Evolutionary conservation across 2,329 filamentous ascomycete genomes (phyloP), one percentile per base, ranked within the genome.

Genomic region (Xylogone sp.): DNA sequence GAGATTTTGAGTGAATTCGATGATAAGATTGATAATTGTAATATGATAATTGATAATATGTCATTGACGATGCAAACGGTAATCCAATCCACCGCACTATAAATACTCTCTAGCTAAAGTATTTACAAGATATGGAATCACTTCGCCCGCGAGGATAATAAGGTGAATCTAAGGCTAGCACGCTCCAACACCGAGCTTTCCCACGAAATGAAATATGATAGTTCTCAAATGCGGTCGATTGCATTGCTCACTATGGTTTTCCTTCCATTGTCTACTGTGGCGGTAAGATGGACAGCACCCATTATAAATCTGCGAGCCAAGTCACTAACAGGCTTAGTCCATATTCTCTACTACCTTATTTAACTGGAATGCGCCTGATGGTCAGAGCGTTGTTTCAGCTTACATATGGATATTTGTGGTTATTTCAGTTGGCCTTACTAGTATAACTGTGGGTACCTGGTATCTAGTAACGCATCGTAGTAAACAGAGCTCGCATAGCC

Each of bases 241-340:
- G 69, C 71, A 2, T 57, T 70, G 2, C 59, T 73, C 51, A 73
- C 69, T 27, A 70, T 72, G 59, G 53, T 68, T 3, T 73, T 73
- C 53, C 66, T 72, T 3, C 71, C 71, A 3, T 39, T 39, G n/a
- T 39, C 34, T 5, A 39, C 34, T 39, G 34, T 39, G 13, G 34
- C 34, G n/a, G 34, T 39, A 39, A 39, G 34, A 39, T 16, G 8
- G n/a, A 16, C 34, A 39, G 34, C n/a, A 18, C 10, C 6, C 5
- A 9, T 39, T 16, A 39, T 5, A 39, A 16, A 18, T 16, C n/a
- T 39, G 34, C 8, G n/a, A 39, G n/a, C 8, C 34, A 39, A 4
- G n/a, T 39, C 8, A 39, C 34, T 39, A 18, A 39, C 34, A 5
- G 10, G 34, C 5, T 16, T 39, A 39, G 34, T 39, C 34, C n/a